A percentile compares a stretch with the other conserved stretches of the same genome.
Evolutionary conservation across 2,329 filamentous ascomycete genomes (phyloP).

Genomic region (Phaeophleospora eucalypticola): DNA sequence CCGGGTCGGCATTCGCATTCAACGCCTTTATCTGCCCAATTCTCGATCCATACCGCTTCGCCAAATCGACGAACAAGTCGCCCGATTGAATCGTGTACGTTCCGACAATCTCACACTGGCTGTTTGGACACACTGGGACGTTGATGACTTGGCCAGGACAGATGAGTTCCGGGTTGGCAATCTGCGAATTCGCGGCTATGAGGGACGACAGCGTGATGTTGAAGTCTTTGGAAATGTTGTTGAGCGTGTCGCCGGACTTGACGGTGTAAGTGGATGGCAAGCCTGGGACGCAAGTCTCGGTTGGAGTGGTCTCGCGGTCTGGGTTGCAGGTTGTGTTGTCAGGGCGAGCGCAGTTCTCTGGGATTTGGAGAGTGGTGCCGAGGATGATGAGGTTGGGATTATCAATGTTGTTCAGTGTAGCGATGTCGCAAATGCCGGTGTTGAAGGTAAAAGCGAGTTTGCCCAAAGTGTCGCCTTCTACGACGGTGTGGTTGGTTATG

Average conservation of each 20-base stretch:
- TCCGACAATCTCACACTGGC: slow-evolving; percentile 17
- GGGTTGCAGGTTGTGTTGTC: slow-evolving; percentile 26
- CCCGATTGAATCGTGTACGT: slow-evolving; percentile 23
- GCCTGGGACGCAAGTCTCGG: slow-evolving; percentile 23
- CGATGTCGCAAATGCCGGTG: slow-evolving; percentile 28
- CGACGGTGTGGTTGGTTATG: not conserved
- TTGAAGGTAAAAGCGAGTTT: slow-evolving; percentile 18
- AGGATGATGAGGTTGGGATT: slow-evolving; percentile 34
- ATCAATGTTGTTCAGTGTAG: slow-evolving; percentile 26
- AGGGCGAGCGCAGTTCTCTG: slow-evolving; percentile 26
- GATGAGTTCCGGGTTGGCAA: slow-evolving; percentile 21
- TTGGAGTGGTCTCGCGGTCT: slow-evolving; percentile 6
- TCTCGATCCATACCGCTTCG: slow-evolving; percentile 14
- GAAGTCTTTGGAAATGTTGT: slow-evolving; percentile 21
- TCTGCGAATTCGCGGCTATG: slow-evolving; percentile 22
- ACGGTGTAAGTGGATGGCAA: slow-evolving; percentile 22
- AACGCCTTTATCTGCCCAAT: slow-evolving; percentile 25
- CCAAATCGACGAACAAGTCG: slow-evolving; percentile 25
- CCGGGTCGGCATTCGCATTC: slow-evolving; percentile 20
- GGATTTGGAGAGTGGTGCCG: slow-evolving; percentile 25
- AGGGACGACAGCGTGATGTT: slow-evolving; percentile 25
- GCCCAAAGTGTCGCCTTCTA: slow-evolving; percentile 14
- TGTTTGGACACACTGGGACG: slow-evolving; percentile 24
- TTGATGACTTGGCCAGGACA: slow-evolving; percentile 23
- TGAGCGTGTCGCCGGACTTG: slow-evolving; percentile 21